These are phyloP conservation scores for Centrapalus pauciflorus DNA, from an alignment of 129 eudicot genomes.

Conservation along the genomic window DNA sequence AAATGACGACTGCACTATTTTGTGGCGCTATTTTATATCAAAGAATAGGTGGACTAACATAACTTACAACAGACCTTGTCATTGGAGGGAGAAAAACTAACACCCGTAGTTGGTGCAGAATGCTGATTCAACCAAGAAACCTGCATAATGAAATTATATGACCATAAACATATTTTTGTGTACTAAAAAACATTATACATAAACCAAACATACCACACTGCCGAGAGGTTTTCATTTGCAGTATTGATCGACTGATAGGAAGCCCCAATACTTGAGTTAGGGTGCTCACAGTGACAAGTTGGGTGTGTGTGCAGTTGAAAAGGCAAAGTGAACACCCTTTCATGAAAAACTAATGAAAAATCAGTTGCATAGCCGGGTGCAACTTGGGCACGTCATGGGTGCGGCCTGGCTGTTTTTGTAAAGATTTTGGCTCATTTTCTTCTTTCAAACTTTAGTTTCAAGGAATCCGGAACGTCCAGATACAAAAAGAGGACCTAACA, in stretches of 20 bases:
- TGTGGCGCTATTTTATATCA: not conserved
- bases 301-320: not conserved
- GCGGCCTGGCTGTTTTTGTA: not conserved
- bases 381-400: not conserved
- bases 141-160: conserved; percentile 31
- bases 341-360: no score
- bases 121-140: conserved; percentile 96
- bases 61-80: conserved; percentile 65
- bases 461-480: not conserved
- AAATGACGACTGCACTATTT: not conserved
- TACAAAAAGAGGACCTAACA: not conserved
- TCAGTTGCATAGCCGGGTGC: not conserved
- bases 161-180: not conserved
- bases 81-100: conserved; percentile 88
- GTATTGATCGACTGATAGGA: not conserved
- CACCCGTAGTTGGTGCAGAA: conserved; percentile 95
- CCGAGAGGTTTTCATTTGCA: not conserved
- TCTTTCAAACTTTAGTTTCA: not conserved
- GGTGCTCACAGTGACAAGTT: not conserved
- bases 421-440: not conserved
- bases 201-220: not conserved
- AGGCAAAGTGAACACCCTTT: not conserved
- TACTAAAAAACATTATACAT: not conserved
- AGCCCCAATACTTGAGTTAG: not conserved
- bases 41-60: not conserved